These are phyloP conservation scores for Torrubiellomyces zombiae DNA, from an alignment of 2,329 filamentous ascomycete genomes.

Conservation along the genomic window DNA sequence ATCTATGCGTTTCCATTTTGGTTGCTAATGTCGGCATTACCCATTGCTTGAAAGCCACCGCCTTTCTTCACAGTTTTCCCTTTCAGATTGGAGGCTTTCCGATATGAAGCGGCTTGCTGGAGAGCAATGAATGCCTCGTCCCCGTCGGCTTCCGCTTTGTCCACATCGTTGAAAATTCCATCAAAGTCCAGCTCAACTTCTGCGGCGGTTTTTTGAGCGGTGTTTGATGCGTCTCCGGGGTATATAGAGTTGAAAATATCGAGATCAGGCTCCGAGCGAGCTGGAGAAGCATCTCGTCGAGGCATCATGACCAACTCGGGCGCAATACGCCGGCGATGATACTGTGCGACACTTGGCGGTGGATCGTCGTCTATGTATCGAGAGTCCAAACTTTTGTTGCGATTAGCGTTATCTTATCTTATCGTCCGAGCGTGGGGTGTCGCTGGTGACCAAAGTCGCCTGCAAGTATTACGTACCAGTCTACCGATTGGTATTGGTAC, in stretches of 20 bases:
- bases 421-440: too few relatives aligned
- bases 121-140: conserved; percentile 87
- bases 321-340: neutral
- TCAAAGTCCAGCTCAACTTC: conserved; percentile 38
- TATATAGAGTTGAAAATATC: conserved; percentile 75
- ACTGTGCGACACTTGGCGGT: neutral
- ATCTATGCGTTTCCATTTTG: too few relatives aligned
- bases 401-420: too few relatives aligned
- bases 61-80: conserved; percentile 83
- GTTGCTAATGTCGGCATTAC: too few relatives aligned
- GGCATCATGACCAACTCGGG: conserved; percentile 35
- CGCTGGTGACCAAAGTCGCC: too few relatives aligned
- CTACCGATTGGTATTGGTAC: too few relatives aligned
- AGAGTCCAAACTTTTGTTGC: too few relatives aligned
- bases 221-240: conserved; percentile 37
- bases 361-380: too few relatives aligned
- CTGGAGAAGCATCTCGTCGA: conserved; percentile 60
- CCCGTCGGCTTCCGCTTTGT: conserved; percentile 35
- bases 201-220: conserved; percentile 18
- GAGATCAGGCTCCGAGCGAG: conserved; percentile 74
- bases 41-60: conserved; percentile 94
- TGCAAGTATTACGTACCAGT: too few relatives aligned
- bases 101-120: conserved; percentile 71
- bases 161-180: conserved; percentile 39
- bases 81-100: conserved; percentile 69